phyloP scores from a whole-genome alignment of 192 early-diverging fungal genomes.

The Umbelopsis sp. region DNA sequence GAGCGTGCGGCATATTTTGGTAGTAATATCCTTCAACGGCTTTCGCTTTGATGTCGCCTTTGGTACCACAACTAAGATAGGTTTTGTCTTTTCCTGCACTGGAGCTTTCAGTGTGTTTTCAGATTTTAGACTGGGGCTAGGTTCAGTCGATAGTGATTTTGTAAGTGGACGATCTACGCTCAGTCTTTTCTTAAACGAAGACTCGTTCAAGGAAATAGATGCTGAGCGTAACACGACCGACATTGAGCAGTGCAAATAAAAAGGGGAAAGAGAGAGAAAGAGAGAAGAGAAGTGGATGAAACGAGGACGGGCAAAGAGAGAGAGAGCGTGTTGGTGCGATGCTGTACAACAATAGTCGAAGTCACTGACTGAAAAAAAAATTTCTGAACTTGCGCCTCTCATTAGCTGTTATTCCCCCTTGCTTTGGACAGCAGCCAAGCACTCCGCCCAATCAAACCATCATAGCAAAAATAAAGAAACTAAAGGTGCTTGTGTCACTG shows the following conservation, averaged over 20 bases:
- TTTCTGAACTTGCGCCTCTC: conserved; percentile 2
- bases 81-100: neutral
- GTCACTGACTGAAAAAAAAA: conserved; percentile 18
- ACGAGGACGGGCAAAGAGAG: conserved; percentile 6
- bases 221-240: conserved; percentile 16
- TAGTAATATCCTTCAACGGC: conserved; percentile 18
- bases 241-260: neutral
- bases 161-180: conserved; percentile 10
- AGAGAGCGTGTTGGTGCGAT: neutral
- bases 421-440: conserved; percentile 14
- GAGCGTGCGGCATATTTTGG: neutral
- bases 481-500: neutral
- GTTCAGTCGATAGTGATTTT: conserved; percentile 1
- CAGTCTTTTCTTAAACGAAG: neutral
- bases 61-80: neutral
- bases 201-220: conserved; percentile 11
- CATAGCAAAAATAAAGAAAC: neutral
- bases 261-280: conserved; percentile 7
- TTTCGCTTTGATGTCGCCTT: conserved; percentile 7
- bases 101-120: neutral
- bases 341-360: conserved; percentile 22
- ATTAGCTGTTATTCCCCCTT: neutral
- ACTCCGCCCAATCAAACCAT: conserved; percentile 14
- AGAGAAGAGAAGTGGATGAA: neutral
- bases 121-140: neutral